Evolutionary conservation across 148 eudicot species (phyloP).

Genomic region (Oxyria digyna): DNA sequence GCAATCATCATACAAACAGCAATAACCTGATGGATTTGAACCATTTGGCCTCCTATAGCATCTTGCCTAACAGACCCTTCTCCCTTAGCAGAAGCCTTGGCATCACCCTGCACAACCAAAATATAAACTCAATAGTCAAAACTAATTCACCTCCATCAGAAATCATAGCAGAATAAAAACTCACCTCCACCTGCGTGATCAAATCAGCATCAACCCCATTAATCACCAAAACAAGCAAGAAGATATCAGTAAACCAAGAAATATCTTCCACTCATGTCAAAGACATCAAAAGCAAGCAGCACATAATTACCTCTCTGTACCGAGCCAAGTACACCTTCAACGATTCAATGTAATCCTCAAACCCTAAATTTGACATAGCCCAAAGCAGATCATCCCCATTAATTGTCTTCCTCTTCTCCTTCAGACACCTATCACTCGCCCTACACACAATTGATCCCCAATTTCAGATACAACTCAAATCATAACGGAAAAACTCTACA

Average conservation of each 20-base stretch:
- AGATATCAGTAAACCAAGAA: no score
- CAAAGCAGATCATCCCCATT: conserved; percentile 95
- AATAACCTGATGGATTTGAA: conserved; percentile 42
- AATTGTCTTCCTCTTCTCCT: conserved; percentile 87
- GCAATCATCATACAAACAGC: no score
- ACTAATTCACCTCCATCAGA: no score
- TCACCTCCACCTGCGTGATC: conserved; percentile 91
- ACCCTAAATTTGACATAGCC: conserved; percentile 92
- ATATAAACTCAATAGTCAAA: background rate
- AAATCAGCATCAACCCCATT: conserved; percentile 13
- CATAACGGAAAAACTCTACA: background rate
- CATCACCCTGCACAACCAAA: conserved; percentile 54
- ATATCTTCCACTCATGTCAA: no score
- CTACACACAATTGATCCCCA: conserved; percentile 12
- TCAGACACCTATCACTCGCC: conserved; percentile 93
- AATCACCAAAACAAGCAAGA: conserved; percentile 5
- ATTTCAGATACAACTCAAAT: background rate
- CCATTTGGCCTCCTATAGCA: conserved; percentile 32
- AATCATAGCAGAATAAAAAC: background rate
- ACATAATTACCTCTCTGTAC: conserved; percentile 57
- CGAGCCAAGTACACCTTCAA: conserved; percentile 67
- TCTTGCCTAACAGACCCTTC: conserved; percentile 59
- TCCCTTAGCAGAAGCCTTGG: conserved; percentile 66
- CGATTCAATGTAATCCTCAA: conserved; percentile 91
- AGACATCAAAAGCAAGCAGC: conserved; percentile 2